phyloP scores from a whole-genome alignment of 768 basidiomycete genomes.

The Calocybe indica region DNA sequence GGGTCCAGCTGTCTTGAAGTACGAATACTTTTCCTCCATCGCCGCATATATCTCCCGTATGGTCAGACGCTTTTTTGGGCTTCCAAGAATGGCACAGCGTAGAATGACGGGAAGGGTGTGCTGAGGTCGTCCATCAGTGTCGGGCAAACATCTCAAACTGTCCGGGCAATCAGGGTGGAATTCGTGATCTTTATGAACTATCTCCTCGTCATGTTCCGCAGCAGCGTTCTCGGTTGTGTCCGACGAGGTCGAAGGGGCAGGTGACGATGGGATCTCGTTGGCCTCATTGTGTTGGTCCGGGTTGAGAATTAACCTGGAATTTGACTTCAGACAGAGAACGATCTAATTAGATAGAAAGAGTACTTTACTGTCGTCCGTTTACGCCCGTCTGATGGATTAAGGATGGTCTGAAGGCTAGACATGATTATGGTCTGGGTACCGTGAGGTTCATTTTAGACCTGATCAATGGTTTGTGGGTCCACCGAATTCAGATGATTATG shows the following conservation, averaged over 20 bases:
- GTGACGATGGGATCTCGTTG: conserved; percentile 25
- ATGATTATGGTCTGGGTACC: conserved; percentile 24
- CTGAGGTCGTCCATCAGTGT: conserved; percentile 74
- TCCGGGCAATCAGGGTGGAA: conserved; percentile 77
- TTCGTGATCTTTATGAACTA: conserved; percentile 30
- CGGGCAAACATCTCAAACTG: conserved; percentile 69
- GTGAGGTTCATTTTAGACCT: conserved; percentile 1
- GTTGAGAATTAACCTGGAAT: conserved; percentile 9
- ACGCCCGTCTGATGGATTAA: conserved; percentile 44
- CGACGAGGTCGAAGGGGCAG: conserved; percentile 22
- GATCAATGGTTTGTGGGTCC: too few relatives aligned
- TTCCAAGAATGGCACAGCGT: conserved; percentile 79
- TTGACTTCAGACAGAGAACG: conserved; percentile 6
- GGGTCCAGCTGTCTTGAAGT: conserved; percentile 73
- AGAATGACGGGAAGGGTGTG: conserved; percentile 83
- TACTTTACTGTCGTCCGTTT: conserved; percentile 36
- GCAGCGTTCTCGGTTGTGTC: conserved; percentile 24
- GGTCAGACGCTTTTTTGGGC: conserved; percentile 66
- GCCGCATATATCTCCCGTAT: conserved; percentile 83
- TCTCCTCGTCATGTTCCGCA: conserved; percentile 18
- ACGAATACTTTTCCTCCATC: conserved; percentile 82
- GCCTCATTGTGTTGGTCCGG: conserved; percentile 20
- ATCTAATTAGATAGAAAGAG: conserved; percentile 12
- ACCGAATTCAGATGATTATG: too few relatives aligned
- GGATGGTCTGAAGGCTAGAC: conserved; percentile 50